phyloP scores from a whole-genome alignment of 1,284 basidiomycete genomes.

The Trametes pubescens region DNA sequence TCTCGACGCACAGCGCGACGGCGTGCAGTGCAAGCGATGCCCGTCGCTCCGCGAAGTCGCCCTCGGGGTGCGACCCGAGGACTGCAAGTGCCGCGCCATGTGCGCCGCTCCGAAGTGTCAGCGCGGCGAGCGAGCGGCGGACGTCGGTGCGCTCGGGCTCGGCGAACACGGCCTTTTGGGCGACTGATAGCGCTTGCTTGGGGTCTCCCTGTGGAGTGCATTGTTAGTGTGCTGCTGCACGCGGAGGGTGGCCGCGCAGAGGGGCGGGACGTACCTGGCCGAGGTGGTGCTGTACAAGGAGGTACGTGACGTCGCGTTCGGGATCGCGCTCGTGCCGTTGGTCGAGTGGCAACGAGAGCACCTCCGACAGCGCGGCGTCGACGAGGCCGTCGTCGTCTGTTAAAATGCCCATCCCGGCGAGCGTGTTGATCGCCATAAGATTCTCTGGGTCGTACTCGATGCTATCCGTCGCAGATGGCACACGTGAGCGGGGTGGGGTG shows the following conservation, averaged over 20 bases:
- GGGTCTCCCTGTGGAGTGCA: conserved; percentile 52
- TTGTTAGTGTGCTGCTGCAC: too few relatives aligned
- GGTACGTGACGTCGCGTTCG: conserved; percentile 66
- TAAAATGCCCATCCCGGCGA: conserved; percentile 88
- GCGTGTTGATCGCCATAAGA: conserved; percentile 79
- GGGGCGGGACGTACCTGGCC: conserved; percentile 56
- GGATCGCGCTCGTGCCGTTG: conserved; percentile 72
- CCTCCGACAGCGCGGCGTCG: conserved; percentile 88
- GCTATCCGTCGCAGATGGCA: conserved; percentile 46
- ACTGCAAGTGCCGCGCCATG: conserved; percentile 51
- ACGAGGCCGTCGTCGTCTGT: conserved; percentile 82
- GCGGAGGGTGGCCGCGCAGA: too few relatives aligned
- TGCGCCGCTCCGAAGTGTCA: conserved; percentile 59
- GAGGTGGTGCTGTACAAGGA: conserved; percentile 73
- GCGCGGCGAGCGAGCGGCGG: conserved; percentile 59
- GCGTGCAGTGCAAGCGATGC: conserved; percentile 55
- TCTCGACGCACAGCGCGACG: conserved; percentile 43
- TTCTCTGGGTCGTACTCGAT: conserved; percentile 76
- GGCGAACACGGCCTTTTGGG: conserved; percentile 62
- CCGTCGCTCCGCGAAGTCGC: conserved; percentile 43
- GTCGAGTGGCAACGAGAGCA: conserved; percentile 71
- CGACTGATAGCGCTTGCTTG: conserved; percentile 57
- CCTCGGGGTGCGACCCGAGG: conserved; percentile 43
- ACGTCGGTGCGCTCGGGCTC: conserved; percentile 61
- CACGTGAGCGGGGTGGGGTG: background rate